Base-by-base conservation (phyloP, 108 stramenopile species). In the Cylindrotheca closterium region DNA sequence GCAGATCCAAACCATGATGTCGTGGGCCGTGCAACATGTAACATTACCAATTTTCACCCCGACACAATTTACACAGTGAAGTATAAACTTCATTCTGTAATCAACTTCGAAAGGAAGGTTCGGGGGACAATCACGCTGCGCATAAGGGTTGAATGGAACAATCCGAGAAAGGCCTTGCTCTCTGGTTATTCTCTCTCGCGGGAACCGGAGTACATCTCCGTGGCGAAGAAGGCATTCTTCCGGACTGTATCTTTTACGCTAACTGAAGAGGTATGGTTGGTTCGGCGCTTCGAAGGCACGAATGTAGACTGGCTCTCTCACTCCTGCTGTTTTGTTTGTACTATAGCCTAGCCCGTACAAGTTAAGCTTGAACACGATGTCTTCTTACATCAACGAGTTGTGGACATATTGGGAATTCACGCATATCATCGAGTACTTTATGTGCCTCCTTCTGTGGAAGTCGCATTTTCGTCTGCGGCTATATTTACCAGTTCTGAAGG, bases 371-470 rank as follows among this genome's bases (percentile, higher is more conserved):
- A 30, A 32, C 27, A 34, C 73, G 22, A 58, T 79, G 18, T 52
- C 56, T 12, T 55, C 54, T 1, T 65, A 74, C 22, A 52, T 61
- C 0, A 34, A 67, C 8, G 77, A 78, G 32, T 45, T 78, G 17
- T 18, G 45, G 21, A 47, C 21, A 24, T 78, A 76, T 37, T 46
- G 63, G 19, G 66, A 56, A 4, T 46, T 70, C 7, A 70, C 68
- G 23, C 77, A 78, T 49, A 51, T 79, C 8, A 64, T 68, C 33
- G 70, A 81, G 47, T 73, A 63, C 18, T 5, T 71, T 17, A 42
- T 75, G 25, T 73, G 65, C 22, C 50, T 82, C 7, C 30, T 63
- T 21, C 19, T 86, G 4, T 86, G 85, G 85, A 63, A 77, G 46
- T 69, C 66, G 25, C 59, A 71, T 26, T 61, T 47, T 27, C 19